phyloP scores from a whole-genome alignment of 805 yeast species.

The Komagataella kurtzmanii region DNA sequence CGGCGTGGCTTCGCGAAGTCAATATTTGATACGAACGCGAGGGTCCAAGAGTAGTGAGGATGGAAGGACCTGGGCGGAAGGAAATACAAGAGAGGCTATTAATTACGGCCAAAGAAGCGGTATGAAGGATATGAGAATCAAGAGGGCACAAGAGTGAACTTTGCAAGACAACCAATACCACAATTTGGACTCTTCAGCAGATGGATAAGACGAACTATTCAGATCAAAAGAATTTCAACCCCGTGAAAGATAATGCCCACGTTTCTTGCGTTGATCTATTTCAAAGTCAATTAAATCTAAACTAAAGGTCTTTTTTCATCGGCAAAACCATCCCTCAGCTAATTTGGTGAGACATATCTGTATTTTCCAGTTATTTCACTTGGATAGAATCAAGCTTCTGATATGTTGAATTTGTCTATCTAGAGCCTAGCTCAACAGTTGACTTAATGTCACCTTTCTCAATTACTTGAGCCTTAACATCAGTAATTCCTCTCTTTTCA shows the following conservation, averaged over 20 bases:
- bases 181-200: background rate
- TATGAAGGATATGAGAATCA: no score
- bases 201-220: background rate
- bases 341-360: background rate
- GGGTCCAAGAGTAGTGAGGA: background rate
- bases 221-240: background rate
- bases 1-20: background rate
- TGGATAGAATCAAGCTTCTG: background rate
- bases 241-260: background rate
- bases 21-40: background rate
- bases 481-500: constrained; percentile 60
- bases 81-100: background rate
- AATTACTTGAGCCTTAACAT: constrained; percentile 59
- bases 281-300: background rate
- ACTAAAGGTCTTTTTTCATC: background rate
- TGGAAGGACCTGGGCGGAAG: background rate
- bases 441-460: constrained; percentile 43
- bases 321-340: no score
- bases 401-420: background rate
- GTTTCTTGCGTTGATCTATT: background rate
- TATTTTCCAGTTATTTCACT: background rate
- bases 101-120: no score
- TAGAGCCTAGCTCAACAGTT: background rate
- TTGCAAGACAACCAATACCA: background rate
- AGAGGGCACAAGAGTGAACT: background rate